A percentile compares a stretch with the other conserved stretches of the same genome.
phyloP scores from a whole-genome alignment of 2,329 filamentous ascomycete genomes.

The Colletotrichum sp. region DNA sequence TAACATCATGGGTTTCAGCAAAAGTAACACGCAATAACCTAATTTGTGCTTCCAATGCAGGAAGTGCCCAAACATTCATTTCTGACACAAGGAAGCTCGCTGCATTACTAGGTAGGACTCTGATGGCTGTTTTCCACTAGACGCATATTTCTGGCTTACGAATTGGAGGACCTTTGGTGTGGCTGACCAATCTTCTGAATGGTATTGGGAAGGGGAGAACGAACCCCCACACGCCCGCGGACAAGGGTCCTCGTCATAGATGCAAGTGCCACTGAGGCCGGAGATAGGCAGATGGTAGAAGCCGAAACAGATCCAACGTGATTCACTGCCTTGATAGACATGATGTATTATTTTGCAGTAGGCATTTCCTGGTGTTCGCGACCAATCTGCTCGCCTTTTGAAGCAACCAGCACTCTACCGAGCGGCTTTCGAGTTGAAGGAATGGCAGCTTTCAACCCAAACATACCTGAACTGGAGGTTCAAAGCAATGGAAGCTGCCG shows the following conservation, averaged over 20 bases:
- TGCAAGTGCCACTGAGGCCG: background rate
- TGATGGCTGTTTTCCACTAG: background rate
- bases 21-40: background rate
- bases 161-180: background rate
- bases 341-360: background rate
- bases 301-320: background rate
- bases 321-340: background rate
- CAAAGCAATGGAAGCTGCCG: background rate
- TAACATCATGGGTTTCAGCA: background rate
- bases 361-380: background rate
- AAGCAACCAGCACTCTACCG: no score
- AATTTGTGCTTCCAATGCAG: background rate
- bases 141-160: background rate
- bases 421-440: no score
- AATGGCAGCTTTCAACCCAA: background rate
- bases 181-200: background rate
- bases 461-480: background rate
- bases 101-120: background rate
- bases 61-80: background rate
- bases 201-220: background rate
- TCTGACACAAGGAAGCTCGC: background rate
- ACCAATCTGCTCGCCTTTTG: background rate
- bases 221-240: background rate
- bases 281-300: background rate
- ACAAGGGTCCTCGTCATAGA: background rate